Conservation (phyloP, 2,329 filamentous ascomycete species). For the Aspergillus persii region DNA sequence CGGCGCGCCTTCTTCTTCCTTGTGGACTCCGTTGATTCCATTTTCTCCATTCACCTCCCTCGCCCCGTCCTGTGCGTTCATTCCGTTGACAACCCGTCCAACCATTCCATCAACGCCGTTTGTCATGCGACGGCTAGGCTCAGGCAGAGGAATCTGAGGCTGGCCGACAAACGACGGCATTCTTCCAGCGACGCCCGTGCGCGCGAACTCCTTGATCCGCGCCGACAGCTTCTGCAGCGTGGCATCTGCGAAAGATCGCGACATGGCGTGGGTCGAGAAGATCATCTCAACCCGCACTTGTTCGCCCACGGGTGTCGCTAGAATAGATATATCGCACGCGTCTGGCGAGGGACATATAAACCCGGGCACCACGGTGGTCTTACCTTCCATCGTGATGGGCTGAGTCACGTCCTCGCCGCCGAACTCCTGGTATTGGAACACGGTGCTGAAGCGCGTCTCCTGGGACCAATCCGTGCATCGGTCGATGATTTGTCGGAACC, state of each 20-base stretch:
- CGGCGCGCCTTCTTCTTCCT: not conserved
- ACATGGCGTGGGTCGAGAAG: constrained; percentile 11
- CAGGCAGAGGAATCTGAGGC: constrained; percentile 8
- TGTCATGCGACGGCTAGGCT: not conserved
- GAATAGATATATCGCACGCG: constrained; percentile 11
- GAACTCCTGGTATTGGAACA: constrained; percentile 52
- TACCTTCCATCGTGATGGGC: constrained; percentile 9
- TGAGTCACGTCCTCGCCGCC: constrained; percentile 11
- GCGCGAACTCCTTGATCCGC: constrained; percentile 6
- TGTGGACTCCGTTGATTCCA: not conserved
- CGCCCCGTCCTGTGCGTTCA: constrained; percentile 4
- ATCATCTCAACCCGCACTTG: constrained; percentile 16
- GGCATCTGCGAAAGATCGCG: constrained; percentile 8
- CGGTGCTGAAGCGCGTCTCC: constrained; percentile 55
- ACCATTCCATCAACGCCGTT: constrained; percentile 6
- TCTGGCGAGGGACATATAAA: constrained; percentile 14
- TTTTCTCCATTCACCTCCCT: constrained; percentile 1
- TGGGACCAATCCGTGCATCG: constrained; percentile 56
- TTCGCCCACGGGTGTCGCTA: constrained; percentile 10
- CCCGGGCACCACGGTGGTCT: constrained; percentile 7
- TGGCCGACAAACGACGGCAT: not conserved
- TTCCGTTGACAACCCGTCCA: constrained; percentile 7
- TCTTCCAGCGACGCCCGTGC: constrained; percentile 1
- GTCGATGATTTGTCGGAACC: constrained; percentile 52
- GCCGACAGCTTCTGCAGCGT: constrained; percentile 5